Evolutionary conservation across 2,329 filamentous ascomycete genomes (phyloP).

Genomic region (Stagonosporopsis vannaccii): DNA sequence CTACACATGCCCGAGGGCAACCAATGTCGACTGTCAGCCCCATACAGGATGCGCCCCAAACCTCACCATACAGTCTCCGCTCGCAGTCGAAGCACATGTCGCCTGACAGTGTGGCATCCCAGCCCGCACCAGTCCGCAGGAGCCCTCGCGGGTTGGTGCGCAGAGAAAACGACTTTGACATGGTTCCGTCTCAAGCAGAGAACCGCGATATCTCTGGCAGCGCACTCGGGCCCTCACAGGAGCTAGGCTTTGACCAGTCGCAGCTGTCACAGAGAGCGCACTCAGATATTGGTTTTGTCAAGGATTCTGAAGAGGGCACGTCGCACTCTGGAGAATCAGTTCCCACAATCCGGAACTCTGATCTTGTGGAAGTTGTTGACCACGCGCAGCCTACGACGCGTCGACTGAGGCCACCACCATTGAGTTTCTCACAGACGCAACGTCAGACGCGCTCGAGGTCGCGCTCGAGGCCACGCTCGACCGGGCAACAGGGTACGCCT

Average conservation of each 20-base stretch:
- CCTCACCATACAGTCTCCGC: constrained; percentile 39
- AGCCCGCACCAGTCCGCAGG: constrained; percentile 2
- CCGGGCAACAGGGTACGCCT: not conserved
- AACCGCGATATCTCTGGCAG: constrained; percentile 5
- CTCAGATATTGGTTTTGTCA: constrained; percentile 35
- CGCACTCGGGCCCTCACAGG: constrained; percentile 34
- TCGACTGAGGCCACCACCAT: constrained; percentile 10
- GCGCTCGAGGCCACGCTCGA: not conserved
- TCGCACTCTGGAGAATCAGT: constrained; percentile 38
- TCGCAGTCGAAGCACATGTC: constrained; percentile 39
- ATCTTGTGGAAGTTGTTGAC: constrained; percentile 11
- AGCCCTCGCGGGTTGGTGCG: constrained; percentile 26
- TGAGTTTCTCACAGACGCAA: not conserved
- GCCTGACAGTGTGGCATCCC: constrained; percentile 18
- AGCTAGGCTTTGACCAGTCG: constrained; percentile 26
- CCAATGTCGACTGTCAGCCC: constrained; percentile 27
- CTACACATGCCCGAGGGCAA: constrained; percentile 23
- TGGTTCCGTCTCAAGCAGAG: constrained; percentile 17
- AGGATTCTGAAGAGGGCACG: constrained; percentile 43
- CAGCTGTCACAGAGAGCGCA: constrained; percentile 33
- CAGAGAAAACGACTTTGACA: constrained; percentile 23
- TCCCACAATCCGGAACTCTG: constrained; percentile 35
- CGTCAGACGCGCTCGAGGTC: constrained; percentile 1
- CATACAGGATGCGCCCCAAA: constrained; percentile 23
- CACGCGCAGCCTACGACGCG: constrained; percentile 1